Conservation (phyloP, 345 rosid genomes). For the Euphorbia tirucalli region DNA sequence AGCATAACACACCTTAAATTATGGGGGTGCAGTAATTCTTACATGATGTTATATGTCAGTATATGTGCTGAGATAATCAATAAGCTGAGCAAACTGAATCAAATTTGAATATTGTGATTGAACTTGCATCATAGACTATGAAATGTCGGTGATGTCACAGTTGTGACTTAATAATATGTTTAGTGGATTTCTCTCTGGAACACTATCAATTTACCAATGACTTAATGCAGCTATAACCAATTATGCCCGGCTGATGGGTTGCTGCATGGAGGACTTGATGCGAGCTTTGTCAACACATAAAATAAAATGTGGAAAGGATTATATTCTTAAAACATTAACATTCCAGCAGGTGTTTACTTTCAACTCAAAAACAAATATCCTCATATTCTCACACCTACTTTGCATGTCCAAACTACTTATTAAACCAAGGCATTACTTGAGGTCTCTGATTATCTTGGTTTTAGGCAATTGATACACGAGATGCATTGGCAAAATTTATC, state of each 20-base stretch:
- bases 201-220: constrained; percentile 9
- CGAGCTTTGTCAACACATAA: constrained; percentile 63
- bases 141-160: not conserved
- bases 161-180: not conserved
- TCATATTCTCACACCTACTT: not conserved
- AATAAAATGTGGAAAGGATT: constrained; percentile 71
- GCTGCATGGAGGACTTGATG: constrained; percentile 54
- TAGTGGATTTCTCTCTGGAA: not conserved
- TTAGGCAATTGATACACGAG: constrained; percentile 82
- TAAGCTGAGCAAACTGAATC: constrained; percentile 1
- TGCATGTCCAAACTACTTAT: not conserved
- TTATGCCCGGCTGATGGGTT: constrained; percentile 74
- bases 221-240: constrained; percentile 60
- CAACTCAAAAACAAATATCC: not conserved
- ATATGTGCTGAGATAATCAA: constrained; percentile 1
- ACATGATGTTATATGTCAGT: constrained; percentile 1
- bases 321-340: constrained; percentile 63
- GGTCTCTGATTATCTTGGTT: constrained; percentile 13
- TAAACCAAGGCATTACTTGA: not conserved
- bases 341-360: constrained; percentile 61
- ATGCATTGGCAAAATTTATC: constrained; percentile 90
- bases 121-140: not conserved
- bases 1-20: not conserved
- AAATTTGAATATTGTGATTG: not conserved
- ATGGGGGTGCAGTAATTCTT: not conserved